Base-by-base conservation (phyloP, 768 basidiomycete species). In the Leccinellum luteum region DNA sequence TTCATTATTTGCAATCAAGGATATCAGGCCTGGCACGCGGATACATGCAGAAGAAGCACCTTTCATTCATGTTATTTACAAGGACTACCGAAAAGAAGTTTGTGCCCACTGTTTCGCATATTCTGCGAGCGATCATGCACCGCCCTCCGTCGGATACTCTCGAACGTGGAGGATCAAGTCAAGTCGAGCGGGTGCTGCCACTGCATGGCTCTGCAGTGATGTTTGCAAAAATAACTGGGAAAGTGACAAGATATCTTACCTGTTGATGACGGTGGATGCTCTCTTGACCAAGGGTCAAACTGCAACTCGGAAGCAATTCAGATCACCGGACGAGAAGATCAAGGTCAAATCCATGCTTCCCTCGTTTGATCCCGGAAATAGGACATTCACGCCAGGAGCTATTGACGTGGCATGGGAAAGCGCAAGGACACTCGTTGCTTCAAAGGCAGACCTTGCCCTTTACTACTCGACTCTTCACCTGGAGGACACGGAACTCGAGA, bases 101-200 rank as follows among this genome's bases (percentile, higher is more conserved):
- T 89, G 86, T 62, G 81, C 78, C 10, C 73, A 80, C 65, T 89
- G 87, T 69, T 87, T 85, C 65, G 76, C 78, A 38, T 87, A 87
- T 64, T 77, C 82, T 25, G 70, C 66, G 23, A 65, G 73, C 55
- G 71, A 72, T 51, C 50, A 67, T 17, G 59, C 56, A 1, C 59
- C 58, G 13, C 55, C 35, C 13, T 55, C 44, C n/a, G 62, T 69
- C 31, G 48, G 52, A 31, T 23, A 56, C 19, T 67, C 69, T 48
- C 71, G 70, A 72, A 74, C 58, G 65, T 85, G 84, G 84, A 76
- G 66, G 41, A 63, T 78, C 62, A 75, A 72, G 55, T 68, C 73
- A 58, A 65, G 53, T 51, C 63, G 45, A 47, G 69, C 68, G 19
- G 67, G 60, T 15, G 74, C 71, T 21, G 69, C 75, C 10, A 81